These are phyloP conservation scores for Telfairia occidentalis DNA, from an alignment of 331 rosid genomes.

Conservation along the genomic window DNA sequence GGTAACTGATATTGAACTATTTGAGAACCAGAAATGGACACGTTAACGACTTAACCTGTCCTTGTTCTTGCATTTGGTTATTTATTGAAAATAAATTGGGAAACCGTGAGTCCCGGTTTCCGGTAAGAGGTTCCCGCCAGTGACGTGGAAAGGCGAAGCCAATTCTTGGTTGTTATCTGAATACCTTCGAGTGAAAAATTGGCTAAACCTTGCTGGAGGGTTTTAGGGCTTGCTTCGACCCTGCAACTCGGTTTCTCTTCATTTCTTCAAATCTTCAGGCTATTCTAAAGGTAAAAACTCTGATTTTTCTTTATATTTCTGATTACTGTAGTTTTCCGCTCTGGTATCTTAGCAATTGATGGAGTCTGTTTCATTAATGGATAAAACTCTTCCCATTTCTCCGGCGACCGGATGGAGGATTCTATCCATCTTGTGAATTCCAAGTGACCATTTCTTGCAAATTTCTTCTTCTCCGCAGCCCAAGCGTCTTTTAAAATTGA, in stretches of 20 bases:
- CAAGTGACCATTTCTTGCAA: not conserved
- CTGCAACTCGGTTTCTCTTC: not conserved
- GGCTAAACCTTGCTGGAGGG: conserved; percentile 17
- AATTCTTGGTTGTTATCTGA: not conserved
- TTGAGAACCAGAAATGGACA: conserved; percentile 43
- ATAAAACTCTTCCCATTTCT: too few relatives aligned
- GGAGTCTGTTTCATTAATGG: not conserved
- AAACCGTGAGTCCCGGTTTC: conserved; percentile 19
- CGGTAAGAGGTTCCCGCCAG: conserved; percentile 16
- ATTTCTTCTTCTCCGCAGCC: not conserved
- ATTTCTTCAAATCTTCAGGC: not conserved
- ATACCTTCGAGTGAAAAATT: not conserved
- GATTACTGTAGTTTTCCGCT: not conserved
- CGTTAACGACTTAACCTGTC: conserved; percentile 50
- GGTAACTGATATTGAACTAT: conserved; percentile 3
- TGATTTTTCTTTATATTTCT: not conserved
- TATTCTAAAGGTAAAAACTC: not conserved
- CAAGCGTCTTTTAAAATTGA: not conserved
- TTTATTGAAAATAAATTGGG: not conserved
- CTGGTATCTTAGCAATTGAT: not conserved
- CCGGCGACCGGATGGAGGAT: too few relatives aligned
- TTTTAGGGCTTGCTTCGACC: not conserved
- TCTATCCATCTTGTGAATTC: not conserved
- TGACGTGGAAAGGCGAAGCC: conserved; percentile 3
- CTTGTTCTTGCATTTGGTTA: not conserved